Percentiles rank a stretch among this genome's conserved stretches.
These are phyloP conservation scores for Berkeleyomyces basicola DNA, from an alignment of 2,329 filamentous ascomycete species.

Conservation along the genomic window DNA sequence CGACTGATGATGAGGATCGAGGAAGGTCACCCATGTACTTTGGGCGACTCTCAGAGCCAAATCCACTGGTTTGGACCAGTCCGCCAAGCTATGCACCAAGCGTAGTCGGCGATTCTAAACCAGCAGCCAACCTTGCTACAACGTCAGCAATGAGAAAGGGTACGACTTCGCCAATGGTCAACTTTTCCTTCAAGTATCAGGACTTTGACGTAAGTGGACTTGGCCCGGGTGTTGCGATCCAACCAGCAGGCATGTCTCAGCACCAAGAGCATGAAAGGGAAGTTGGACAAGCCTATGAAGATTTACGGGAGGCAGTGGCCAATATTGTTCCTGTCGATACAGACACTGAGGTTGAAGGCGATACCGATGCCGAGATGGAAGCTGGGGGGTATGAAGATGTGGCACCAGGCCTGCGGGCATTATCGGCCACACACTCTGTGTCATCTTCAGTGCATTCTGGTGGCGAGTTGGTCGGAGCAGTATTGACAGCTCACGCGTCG, in stretches of 20 bases:
- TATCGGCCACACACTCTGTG: neutral
- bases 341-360: neutral
- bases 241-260: neutral
- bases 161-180: neutral
- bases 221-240: neutral
- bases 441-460: neutral
- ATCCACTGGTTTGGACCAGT: slow-evolving; percentile 12
- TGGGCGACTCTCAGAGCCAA: slow-evolving; percentile 8
- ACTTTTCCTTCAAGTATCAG: neutral
- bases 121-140: neutral
- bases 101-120: neutral
- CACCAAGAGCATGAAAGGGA: neutral
- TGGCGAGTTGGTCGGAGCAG: neutral
- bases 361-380: neutral
- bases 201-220: neutral
- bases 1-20: slow-evolving; percentile 8
- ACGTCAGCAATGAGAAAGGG: neutral
- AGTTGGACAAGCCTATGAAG: neutral
- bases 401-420: neutral
- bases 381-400: too few species aligned
- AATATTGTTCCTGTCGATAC: neutral
- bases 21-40: slow-evolving; percentile 12
- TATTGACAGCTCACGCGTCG: neutral
- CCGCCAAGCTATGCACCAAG: slow-evolving; percentile 10
- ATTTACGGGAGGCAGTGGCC: neutral